A percentile compares a stretch with the other conserved stretches of the same genome.
Conservation (phyloP, 257 asterid species). For the Primulina huaijiensis region DNA sequence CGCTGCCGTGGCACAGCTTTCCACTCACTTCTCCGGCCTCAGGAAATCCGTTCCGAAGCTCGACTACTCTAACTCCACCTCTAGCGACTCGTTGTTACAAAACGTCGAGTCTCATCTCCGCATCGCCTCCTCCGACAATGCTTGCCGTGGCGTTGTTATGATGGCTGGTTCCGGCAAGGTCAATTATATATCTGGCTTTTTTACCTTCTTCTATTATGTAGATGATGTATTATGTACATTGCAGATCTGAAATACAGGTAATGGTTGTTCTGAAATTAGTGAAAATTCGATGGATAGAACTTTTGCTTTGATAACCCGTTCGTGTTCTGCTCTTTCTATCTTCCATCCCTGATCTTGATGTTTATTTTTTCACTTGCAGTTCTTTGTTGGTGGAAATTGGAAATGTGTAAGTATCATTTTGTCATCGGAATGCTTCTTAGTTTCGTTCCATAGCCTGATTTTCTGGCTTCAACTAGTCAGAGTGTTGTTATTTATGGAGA, state of each 20-base stretch:
- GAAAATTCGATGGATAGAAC: background rate
- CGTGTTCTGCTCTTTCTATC: background rate
- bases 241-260: slow-evolving; percentile 29
- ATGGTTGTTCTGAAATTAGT: background rate
- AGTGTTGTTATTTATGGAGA: too few species aligned
- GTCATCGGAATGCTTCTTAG: background rate
- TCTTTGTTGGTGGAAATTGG: slow-evolving; percentile 99
- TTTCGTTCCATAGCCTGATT: background rate
- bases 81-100: slow-evolving; percentile 50
- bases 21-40: slow-evolving; percentile 53
- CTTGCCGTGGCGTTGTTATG: slow-evolving; percentile 61
- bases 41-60: slow-evolving; percentile 61
- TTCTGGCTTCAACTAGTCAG: slow-evolving; percentile 8
- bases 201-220: background rate
- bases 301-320: background rate
- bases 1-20: slow-evolving; percentile 27
- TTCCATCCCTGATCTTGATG: slow-evolving; percentile 22
- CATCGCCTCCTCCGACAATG: slow-evolving; percentile 41
- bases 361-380: slow-evolving; percentile 56
- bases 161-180: slow-evolving; percentile 99
- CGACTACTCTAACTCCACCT: slow-evolving; percentile 45
- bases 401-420: slow-evolving; percentile 78
- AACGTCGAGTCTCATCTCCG: slow-evolving; percentile 56
- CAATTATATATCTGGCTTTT: background rate
- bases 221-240: background rate